These are phyloP conservation scores for Aschersonia sp. DNA, from an alignment of 2,329 filamentous ascomycete species.

Conservation along the genomic window DNA sequence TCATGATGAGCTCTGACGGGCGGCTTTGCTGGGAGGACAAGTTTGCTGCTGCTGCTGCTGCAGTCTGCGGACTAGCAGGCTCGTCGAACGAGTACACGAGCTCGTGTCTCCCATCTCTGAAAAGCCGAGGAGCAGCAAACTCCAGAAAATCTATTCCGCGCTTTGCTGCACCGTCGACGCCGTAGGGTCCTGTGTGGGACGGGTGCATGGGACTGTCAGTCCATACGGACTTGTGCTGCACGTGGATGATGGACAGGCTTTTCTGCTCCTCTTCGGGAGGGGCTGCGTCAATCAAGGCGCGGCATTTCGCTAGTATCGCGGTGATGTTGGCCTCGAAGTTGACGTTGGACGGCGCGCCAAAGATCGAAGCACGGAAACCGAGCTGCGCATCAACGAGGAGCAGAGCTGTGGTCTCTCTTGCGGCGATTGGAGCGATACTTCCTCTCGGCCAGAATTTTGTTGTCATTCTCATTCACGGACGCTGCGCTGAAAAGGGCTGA, in stretches of 20 bases:
- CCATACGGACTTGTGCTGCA: conserved; percentile 5
- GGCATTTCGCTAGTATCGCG: conserved; percentile 2
- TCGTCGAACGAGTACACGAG: not conserved
- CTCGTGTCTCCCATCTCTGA: not conserved
- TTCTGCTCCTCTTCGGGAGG: not conserved
- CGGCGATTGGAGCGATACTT: not conserved
- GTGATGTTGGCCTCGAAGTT: conserved; percentile 3
- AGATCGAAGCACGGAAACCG: conserved; percentile 1
- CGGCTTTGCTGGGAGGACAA: not conserved
- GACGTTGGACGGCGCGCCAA: conserved; percentile 2
- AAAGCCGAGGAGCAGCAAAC: conserved; percentile 3
- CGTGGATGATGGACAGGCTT: conserved; percentile 4
- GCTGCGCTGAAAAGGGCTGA: not conserved
- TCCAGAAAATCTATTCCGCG: conserved; percentile 5
- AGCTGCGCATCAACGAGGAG: conserved; percentile 9
- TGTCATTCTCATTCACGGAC: not conserved
- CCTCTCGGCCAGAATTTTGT: not conserved
- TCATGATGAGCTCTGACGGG: not conserved
- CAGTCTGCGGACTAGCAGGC: not conserved
- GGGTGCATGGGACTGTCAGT: conserved; percentile 3
- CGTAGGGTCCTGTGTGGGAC: conserved; percentile 3
- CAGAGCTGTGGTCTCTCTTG: conserved; percentile 3
- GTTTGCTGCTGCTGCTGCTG: no score
- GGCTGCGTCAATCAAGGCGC: not conserved
- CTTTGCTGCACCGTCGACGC: conserved; percentile 4